A percentile compares a stretch with the other conserved stretches of the same genome.
phyloP scores from a whole-genome alignment of 116 monocot genomes.

The Dioscorea cayenensis region DNA sequence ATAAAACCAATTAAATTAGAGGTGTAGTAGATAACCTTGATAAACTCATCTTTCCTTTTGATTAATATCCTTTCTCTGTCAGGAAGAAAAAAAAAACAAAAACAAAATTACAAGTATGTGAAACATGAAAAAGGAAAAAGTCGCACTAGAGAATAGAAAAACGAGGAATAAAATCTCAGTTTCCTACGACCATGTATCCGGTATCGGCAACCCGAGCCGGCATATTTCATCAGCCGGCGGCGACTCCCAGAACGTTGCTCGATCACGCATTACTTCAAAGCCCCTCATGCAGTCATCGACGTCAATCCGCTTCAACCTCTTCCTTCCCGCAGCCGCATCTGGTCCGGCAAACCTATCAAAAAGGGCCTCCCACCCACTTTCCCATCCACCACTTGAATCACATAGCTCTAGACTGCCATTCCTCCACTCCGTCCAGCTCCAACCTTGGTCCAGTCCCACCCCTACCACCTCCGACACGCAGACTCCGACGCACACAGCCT shows the following conservation, averaged over 20 bases:
- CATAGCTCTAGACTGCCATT: slow-evolving; percentile 53
- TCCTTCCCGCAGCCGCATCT: slow-evolving; percentile 30
- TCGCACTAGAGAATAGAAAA: too few relatives aligned
- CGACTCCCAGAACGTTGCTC: slow-evolving; percentile 45
- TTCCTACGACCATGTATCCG: too few relatives aligned
- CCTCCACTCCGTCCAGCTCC: slow-evolving; percentile 74
- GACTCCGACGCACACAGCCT: slow-evolving; percentile 31
- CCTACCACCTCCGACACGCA: slow-evolving; percentile 26
- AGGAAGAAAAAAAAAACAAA: too few relatives aligned
- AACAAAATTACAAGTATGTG: too few relatives aligned
- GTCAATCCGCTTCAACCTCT: slow-evolving; percentile 16
- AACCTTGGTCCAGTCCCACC: slow-evolving; percentile 8
- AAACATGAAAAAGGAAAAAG: too few relatives aligned
- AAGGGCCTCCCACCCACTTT: slow-evolving; percentile 52
- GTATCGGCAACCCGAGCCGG: slow-evolving; percentile 6
- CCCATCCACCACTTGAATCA: slow-evolving; percentile 55
- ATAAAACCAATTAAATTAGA: too few relatives aligned
- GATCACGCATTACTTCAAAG: slow-evolving; percentile 25
- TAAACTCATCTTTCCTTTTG: too few relatives aligned
- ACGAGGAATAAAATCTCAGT: too few relatives aligned
- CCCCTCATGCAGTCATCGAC: slow-evolving; percentile 22
- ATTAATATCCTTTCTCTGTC: too few relatives aligned
- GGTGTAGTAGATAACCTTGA: too few relatives aligned
- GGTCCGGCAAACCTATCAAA: slow-evolving; percentile 57
- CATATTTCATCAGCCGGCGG: slow-evolving; percentile 49